Evolutionary conservation across 768 basidiomycete genomes (phyloP), one percentile per base, ranked within the genome.

Genomic region (Lentinula guzmanii): DNA sequence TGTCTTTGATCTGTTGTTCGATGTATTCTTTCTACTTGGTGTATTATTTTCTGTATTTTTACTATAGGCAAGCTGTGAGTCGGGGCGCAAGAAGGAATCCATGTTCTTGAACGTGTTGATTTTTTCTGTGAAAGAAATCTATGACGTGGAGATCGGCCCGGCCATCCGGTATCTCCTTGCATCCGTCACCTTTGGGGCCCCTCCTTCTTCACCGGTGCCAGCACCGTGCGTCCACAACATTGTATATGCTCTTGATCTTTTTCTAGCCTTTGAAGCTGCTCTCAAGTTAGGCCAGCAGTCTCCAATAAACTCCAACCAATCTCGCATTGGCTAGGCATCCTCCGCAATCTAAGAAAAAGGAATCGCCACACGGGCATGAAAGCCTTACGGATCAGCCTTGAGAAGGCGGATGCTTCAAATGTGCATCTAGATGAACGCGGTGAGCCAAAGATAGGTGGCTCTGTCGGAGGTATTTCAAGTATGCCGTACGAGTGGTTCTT

Each of bases 371-470:
- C 16, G 16, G 42, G 42, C 16, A 48, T 48, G 46, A 18, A 11
- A 24, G 11, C n/a, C 21, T 3, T 48, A 48, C 18, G 46, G n/a
- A 48, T 24, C 4, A 24, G n/a, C 8, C 2, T 48, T 28, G 21
- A 5, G 16, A 43, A 43, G 11, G 16, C 42, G 42, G 11, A 24
- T 48, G 21, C 46, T 24, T 24, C 24, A 24, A 7, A 43, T 43
- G 16, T 48, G 11, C 46, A 48, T 24, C 0, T 48, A 8, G 46
- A 48, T n/a, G 46, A 24, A 24, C 46, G 51, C 31, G 39, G 55
- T 41, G 55, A 56, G 2, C 83, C 83, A 0, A 75, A 78, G 70
- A 81, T 84, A 58, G 74, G 72, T 48, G 82, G 82, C 52, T 83
- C 82, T 16, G 69, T 75, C 63, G 77, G 77, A 53, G 82, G 83